Percentiles rank a stretch among this genome's conserved stretches.
These are phyloP conservation scores for Hanseniaspora hatyaiensis DNA, from an alignment of 805 yeast genomes.

Conservation along the genomic window DNA sequence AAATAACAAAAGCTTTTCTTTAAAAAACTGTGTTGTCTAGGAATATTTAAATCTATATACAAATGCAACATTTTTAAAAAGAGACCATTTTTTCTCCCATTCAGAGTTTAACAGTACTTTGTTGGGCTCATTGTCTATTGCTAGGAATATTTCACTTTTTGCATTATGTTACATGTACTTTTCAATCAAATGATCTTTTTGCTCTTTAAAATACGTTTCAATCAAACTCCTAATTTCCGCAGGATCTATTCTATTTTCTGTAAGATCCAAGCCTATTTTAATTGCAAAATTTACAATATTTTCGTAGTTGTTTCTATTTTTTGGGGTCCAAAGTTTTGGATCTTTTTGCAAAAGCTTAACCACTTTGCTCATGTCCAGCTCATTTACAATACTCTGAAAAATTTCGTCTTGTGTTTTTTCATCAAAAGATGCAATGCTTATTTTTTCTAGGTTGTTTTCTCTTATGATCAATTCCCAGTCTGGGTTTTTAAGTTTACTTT, in stretches of 20 bases:
- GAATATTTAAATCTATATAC: too few species aligned
- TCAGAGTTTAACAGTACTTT: too few species aligned
- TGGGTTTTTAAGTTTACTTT: neutral
- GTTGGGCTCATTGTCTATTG: too few species aligned
- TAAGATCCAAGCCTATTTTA: conserved; percentile 72
- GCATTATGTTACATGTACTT: neutral
- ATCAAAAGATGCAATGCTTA: conserved; percentile 43
- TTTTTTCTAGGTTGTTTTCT: conserved; percentile 40
- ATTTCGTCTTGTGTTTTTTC: neutral
- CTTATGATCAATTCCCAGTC: conserved; percentile 31
- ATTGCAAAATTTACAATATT: conserved; percentile 64
- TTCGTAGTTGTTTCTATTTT: conserved; percentile 45
- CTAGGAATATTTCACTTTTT: too few species aligned
- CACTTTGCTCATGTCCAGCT: conserved; percentile 37
- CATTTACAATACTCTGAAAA: conserved; percentile 39
- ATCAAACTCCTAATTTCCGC: conserved; percentile 12
- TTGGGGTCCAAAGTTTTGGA: conserved; percentile 44
- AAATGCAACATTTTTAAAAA: too few species aligned
- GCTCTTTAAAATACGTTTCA: too few species aligned
- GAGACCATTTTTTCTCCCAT: too few species aligned
- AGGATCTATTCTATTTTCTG: conserved; percentile 48
- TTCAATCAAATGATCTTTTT: neutral
- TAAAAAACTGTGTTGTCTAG: too few species aligned
- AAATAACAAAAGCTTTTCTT: neutral
- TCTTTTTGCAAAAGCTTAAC: conserved; percentile 17